These are phyloP conservation scores for Polytrichum formosum DNA, from an alignment of 225 moss, liverwort and hornwort genomes.

Conservation along the genomic window DNA sequence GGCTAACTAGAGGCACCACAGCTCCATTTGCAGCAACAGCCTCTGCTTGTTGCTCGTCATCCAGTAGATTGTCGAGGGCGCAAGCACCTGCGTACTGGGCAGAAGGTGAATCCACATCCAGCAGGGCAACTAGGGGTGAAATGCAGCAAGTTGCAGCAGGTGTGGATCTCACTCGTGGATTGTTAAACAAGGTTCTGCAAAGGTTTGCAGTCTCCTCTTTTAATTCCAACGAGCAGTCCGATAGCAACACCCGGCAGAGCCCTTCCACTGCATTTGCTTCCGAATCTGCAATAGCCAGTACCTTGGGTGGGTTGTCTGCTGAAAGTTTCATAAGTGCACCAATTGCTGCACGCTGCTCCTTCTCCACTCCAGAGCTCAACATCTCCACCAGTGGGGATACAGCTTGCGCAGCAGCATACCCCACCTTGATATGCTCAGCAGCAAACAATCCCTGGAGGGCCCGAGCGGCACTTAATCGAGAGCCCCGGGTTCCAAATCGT, in stretches of 20 bases:
- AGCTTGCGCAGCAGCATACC: slow-evolving; percentile 95
- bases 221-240: slow-evolving; percentile 83
- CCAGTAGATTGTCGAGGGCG: slow-evolving; percentile 86
- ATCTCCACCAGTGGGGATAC: slow-evolving; percentile 93
- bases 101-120: slow-evolving; percentile 73
- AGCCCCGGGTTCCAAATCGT: slow-evolving; percentile 85
- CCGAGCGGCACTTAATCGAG: slow-evolving; percentile 85
- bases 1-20: slow-evolving; percentile 85
- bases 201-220: slow-evolving; percentile 94
- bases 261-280: slow-evolving; percentile 98
- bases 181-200: slow-evolving; percentile 87
- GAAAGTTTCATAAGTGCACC: slow-evolving; percentile 82
- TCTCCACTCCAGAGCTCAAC: slow-evolving; percentile 89
- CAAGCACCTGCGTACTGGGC: slow-evolving; percentile 94
- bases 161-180: slow-evolving; percentile 84
- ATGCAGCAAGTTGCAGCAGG: slow-evolving; percentile 93
- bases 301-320: slow-evolving; percentile 92
- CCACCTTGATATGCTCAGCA: slow-evolving; percentile 79
- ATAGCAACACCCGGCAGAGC: slow-evolving; percentile 79
- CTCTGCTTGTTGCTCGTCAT: slow-evolving; percentile 98
- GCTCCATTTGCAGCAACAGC: slow-evolving; percentile 98
- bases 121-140: slow-evolving; percentile 82
- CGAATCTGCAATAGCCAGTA: slow-evolving; percentile 91
- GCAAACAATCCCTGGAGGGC: slow-evolving; percentile 84
- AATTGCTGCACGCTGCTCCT: slow-evolving; percentile 92